phyloP scores from a whole-genome alignment of 2,329 filamentous ascomycete genomes.

The Colletotrichum lupini region DNA sequence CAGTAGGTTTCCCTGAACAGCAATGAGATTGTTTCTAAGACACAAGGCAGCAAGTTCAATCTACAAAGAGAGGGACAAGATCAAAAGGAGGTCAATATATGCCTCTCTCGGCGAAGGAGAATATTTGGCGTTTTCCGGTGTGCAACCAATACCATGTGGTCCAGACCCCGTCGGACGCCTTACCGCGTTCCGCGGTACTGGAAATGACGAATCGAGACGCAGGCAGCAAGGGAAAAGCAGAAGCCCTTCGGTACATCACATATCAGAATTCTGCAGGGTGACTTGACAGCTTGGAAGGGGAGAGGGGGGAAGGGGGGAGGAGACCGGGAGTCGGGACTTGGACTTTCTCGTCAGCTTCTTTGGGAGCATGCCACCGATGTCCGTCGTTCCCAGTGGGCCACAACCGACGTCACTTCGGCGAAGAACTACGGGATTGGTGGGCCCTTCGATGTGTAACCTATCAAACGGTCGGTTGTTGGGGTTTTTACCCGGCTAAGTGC shows the following conservation, averaged over 20 bases:
- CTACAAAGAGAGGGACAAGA: not conserved
- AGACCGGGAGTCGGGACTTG: not conserved
- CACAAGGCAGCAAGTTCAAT: not conserved
- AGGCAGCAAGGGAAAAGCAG: not conserved
- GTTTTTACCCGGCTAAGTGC: not conserved
- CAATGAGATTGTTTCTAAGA: too few relatives aligned
- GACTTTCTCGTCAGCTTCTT: not conserved
- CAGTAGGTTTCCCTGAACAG: too few relatives aligned
- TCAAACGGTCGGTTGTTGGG: constrained; percentile 1
- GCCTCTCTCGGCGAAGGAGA: not conserved
- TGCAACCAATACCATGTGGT: not conserved
- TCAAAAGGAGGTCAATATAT: not conserved
- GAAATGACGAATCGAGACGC: constrained; percentile 1
- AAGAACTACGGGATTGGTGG: not conserved
- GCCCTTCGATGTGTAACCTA: not conserved
- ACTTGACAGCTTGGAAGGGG: constrained; percentile 23
- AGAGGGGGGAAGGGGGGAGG: not conserved
- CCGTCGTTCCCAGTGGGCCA: not conserved
- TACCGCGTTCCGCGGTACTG: constrained; percentile 33
- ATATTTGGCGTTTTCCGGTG: not conserved
- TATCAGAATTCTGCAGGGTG: constrained; percentile 25
- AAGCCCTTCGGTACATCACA: constrained; percentile 10
- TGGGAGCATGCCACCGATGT: not conserved
- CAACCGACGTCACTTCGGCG: constrained; percentile 23
- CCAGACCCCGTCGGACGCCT: constrained; percentile 2